phyloP scores from a whole-genome alignment of 1,284 basidiomycete genomes.

The Microbotryum lychnidis-dioicae region DNA sequence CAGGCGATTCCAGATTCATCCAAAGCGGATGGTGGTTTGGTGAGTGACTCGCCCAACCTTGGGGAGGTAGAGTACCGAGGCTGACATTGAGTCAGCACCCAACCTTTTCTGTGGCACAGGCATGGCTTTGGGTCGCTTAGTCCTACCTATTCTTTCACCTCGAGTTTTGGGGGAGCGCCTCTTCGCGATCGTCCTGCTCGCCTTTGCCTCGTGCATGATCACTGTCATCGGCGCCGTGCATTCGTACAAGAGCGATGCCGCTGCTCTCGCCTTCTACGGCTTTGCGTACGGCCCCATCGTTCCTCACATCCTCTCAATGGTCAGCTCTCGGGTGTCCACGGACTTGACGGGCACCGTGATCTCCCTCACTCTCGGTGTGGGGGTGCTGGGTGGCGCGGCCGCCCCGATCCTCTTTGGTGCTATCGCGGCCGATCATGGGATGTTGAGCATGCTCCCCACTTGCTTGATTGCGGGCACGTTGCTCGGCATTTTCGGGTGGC shows the following conservation, averaged over 20 bases:
- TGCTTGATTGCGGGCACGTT: too few relatives aligned
- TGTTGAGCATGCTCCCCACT: too few relatives aligned
- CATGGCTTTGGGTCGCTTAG: slow-evolving; percentile 21
- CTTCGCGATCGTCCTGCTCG: slow-evolving; percentile 19
- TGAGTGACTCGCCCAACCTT: too few relatives aligned
- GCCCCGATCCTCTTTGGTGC: too few relatives aligned
- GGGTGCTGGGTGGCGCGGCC: not conserved
- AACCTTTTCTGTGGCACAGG: slow-evolving; percentile 2
- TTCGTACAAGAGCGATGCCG: slow-evolving; percentile 15
- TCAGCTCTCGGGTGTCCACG: slow-evolving; percentile 16
- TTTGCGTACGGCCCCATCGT: not conserved
- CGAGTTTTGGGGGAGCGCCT: slow-evolving; percentile 16
- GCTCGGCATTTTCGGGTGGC: too few relatives aligned
- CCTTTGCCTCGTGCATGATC: slow-evolving; percentile 3
- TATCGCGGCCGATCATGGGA: too few relatives aligned
- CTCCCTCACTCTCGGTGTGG: slow-evolving; percentile 19
- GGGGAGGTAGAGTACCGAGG: too few relatives aligned
- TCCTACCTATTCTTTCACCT: slow-evolving; percentile 9
- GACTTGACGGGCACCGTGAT: slow-evolving; percentile 21
- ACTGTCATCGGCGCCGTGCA: slow-evolving; percentile 19
- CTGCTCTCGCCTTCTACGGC: slow-evolving; percentile 17
- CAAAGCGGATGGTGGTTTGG: too few relatives aligned
- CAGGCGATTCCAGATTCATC: too few relatives aligned
- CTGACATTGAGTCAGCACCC: too few relatives aligned
- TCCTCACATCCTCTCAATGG: slow-evolving; percentile 8